phyloP scores from a whole-genome alignment of 1,284 basidiomycete species.

The Cutaneotrichosporon dermatis region DNA sequence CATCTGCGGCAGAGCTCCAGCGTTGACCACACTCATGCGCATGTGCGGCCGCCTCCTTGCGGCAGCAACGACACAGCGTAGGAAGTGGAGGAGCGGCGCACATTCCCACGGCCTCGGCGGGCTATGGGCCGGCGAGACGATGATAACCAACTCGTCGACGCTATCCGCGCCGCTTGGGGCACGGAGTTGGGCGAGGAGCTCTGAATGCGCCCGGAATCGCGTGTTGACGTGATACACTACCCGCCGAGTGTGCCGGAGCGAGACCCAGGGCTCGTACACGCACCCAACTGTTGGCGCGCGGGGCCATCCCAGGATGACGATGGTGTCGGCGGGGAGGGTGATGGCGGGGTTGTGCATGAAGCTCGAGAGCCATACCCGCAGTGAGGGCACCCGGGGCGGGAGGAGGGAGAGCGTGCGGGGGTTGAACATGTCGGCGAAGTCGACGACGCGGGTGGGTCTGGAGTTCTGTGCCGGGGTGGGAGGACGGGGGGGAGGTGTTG shows the following conservation, averaged over 20 bases:
- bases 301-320: not conserved
- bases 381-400: not conserved
- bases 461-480: too few relatives aligned
- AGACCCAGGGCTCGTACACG: not conserved
- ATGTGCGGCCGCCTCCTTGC: not conserved
- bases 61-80: not conserved
- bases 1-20: not conserved
- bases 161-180: not conserved
- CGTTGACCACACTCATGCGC: not conserved
- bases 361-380: not conserved
- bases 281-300: not conserved
- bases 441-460: not conserved
- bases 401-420: conserved; percentile 1
- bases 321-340: not conserved
- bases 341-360: conserved; percentile 2
- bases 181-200: not conserved
- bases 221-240: conserved; percentile 5
- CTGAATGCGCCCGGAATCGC: not conserved
- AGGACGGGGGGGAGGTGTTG: too few relatives aligned
- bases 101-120: not conserved
- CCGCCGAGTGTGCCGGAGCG: not conserved
- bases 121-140: not conserved
- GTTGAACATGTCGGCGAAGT: conserved; percentile 1
- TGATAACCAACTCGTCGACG: not conserved
- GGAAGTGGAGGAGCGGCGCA: not conserved